A percentile compares a stretch with the other conserved stretches of the same genome.
These are phyloP conservation scores for Malassezia cuniculi DNA, from an alignment of 1,284 basidiomycete genomes.

Conservation along the genomic window DNA sequence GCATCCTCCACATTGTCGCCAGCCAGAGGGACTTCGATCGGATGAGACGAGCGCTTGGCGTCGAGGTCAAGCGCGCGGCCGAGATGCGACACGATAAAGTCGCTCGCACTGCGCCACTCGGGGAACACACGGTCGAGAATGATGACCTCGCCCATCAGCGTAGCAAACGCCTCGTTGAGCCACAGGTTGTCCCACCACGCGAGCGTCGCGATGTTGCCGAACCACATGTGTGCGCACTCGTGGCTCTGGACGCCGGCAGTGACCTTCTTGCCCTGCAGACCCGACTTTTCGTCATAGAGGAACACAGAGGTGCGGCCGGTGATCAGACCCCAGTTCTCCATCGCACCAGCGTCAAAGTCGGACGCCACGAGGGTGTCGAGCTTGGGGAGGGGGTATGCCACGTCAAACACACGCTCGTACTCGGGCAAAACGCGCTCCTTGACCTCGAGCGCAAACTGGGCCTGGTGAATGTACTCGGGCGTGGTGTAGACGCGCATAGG, in stretches of 20 bases:
- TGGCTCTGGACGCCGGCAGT: constrained; percentile 69
- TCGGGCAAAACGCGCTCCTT: constrained; percentile 72
- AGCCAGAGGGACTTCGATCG: constrained; percentile 67
- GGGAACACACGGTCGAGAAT: constrained; percentile 56
- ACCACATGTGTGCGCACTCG: constrained; percentile 54
- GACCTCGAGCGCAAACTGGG: constrained; percentile 66
- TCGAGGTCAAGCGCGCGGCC: constrained; percentile 63
- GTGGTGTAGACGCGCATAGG: constrained; percentile 75
- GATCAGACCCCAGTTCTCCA: constrained; percentile 80
- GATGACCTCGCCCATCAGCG: constrained; percentile 70
- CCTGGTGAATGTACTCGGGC: constrained; percentile 69
- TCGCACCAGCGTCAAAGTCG: constrained; percentile 82
- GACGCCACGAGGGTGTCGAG: constrained; percentile 45
- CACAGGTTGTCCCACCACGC: constrained; percentile 64
- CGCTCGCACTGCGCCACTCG: constrained; percentile 51
- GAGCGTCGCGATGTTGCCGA: constrained; percentile 83
- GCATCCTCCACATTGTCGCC: constrained; percentile 40
- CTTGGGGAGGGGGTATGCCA: constrained; percentile 83
- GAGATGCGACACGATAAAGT: constrained; percentile 51
- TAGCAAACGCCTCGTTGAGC: constrained; percentile 67
- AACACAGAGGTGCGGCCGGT: constrained; percentile 75
- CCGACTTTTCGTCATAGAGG: constrained; percentile 66
- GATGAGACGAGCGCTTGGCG: constrained; percentile 79
- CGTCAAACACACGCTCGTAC: constrained; percentile 80
- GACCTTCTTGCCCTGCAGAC: constrained; percentile 63